Percentiles rank a stretch among this genome's conserved stretches.
Evolutionary conservation across 129 eudicot genomes (phyloP).

Genomic region (Escallonia herrerae): DNA sequence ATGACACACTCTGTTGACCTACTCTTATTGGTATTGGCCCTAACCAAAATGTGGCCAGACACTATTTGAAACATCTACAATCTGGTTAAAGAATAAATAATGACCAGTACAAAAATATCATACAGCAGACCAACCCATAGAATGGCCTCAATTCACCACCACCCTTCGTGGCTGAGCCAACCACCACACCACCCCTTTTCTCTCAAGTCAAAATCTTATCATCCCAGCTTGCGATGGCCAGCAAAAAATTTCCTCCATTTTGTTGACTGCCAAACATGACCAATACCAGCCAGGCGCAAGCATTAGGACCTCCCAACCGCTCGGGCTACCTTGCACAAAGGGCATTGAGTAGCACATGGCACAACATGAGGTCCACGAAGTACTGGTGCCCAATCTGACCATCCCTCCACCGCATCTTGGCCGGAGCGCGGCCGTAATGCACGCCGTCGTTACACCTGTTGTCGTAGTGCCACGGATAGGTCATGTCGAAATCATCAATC

Average conservation of each 20-base stretch:
- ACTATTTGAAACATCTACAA: too few species aligned
- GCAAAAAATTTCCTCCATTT: conserved; percentile 2
- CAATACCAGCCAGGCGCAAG: neutral
- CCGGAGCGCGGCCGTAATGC: conserved; percentile 91
- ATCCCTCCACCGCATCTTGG: conserved; percentile 77
- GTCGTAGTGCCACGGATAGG: conserved; percentile 89
- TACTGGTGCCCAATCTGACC: conserved; percentile 94
- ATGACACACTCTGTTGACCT: too few species aligned
- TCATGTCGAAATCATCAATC: conserved; percentile 83
- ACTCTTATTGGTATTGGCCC: too few species aligned
- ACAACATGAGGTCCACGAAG: conserved; percentile 85
- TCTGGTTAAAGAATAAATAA: too few species aligned
- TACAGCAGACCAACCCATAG: too few species aligned
- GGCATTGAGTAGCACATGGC: conserved; percentile 75
- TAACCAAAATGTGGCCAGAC: too few species aligned
- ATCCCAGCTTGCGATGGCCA: conserved; percentile 6
- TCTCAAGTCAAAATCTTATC: conserved; percentile 1
- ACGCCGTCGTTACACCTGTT: conserved; percentile 93
- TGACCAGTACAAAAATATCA: too few species aligned
- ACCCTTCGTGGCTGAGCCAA: neutral
- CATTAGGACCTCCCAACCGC: neutral
- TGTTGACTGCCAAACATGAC: neutral
- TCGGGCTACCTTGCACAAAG: conserved; percentile 37
- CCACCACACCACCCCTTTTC: neutral
- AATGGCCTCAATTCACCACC: neutral